Conservation (phyloP, 2,329 filamentous ascomycete genomes). For the Fusarium nisikadoi region DNA sequence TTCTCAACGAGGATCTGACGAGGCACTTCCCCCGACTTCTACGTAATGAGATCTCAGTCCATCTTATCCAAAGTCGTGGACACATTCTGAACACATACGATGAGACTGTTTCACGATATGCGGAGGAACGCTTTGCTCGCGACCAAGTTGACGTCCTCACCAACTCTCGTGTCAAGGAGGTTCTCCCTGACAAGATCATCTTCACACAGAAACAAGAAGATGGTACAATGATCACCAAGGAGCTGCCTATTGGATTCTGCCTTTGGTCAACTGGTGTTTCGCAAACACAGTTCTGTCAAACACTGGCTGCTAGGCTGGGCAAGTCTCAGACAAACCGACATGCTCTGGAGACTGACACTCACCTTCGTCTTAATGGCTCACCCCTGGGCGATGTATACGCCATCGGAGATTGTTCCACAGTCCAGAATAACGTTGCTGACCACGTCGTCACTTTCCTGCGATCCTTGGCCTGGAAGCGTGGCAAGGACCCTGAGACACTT, state of each 20-base stretch:
- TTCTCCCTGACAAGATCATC: slow-evolving; percentile 82
- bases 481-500: slow-evolving; percentile 88
- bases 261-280: slow-evolving; percentile 97
- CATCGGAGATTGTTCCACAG: slow-evolving; percentile 94
- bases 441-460: slow-evolving; percentile 91
- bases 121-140: slow-evolving; percentile 88
- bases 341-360: slow-evolving; percentile 93
- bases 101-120: slow-evolving; percentile 90
- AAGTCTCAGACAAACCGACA: slow-evolving; percentile 85
- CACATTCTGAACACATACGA: slow-evolving; percentile 99
- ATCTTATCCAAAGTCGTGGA: slow-evolving; percentile 92
- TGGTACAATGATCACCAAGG: slow-evolving; percentile 83
- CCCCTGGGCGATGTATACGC: slow-evolving; percentile 96
- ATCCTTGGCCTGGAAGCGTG: slow-evolving; percentile 89
- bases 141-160: slow-evolving; percentile 93
- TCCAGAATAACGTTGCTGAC: slow-evolving; percentile 96
- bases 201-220: slow-evolving; percentile 85
- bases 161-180: slow-evolving; percentile 92
- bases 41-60: slow-evolving; percentile 97
- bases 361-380: slow-evolving; percentile 87
- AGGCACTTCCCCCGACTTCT: slow-evolving; percentile 86
- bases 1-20: slow-evolving; percentile 93
- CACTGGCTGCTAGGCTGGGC: slow-evolving; percentile 79
- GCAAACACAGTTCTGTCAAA: slow-evolving; percentile 83
- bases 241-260: slow-evolving; percentile 95